Conservation (phyloP, 2,329 filamentous ascomycete species). For the Trichoderma asperellum region DNA sequence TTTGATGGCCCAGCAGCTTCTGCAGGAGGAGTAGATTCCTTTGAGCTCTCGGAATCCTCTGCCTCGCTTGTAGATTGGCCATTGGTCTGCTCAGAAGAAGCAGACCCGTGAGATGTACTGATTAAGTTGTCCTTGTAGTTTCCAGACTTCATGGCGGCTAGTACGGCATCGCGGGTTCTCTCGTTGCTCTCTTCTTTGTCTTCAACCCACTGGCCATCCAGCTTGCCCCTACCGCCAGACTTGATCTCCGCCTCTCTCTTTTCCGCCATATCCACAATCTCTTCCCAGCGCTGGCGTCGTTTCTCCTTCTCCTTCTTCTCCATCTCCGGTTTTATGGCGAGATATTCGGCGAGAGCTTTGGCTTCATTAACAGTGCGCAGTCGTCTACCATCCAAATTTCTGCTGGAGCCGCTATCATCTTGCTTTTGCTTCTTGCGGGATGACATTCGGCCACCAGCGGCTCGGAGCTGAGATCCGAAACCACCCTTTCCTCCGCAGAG, state of each 20-base stretch:
- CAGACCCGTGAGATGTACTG: conserved; percentile 55
- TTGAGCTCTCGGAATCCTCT: conserved; percentile 48
- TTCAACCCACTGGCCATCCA: conserved; percentile 94
- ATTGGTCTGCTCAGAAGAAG: conserved; percentile 43
- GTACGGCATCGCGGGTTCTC: conserved; percentile 76
- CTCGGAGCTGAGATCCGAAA: conserved; percentile 95
- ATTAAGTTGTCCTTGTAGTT: conserved; percentile 64
- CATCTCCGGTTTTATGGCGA: conserved; percentile 97
- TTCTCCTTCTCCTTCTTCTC: conserved; percentile 90
- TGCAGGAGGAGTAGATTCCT: conserved; percentile 55
- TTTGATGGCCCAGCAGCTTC: conserved; percentile 47
- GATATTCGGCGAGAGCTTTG: conserved; percentile 91
- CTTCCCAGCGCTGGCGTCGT: conserved; percentile 81
- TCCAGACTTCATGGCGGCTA: conserved; percentile 69
- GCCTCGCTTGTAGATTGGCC: conserved; percentile 41
- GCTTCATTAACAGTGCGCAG: conserved; percentile 92
- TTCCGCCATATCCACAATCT: conserved; percentile 84
- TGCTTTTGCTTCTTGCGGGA: conserved; percentile 86
- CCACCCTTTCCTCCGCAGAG: conserved; percentile 94
- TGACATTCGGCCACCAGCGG: conserved; percentile 97
- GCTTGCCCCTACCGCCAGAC: conserved; percentile 68
- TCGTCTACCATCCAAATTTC: conserved; percentile 89
- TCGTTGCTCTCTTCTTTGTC: conserved; percentile 89
- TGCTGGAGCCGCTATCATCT: conserved; percentile 86
- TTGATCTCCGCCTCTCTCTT: conserved; percentile 80